Evolutionary conservation across 2,329 filamentous ascomycete genomes (phyloP).

Genomic region (Akanthomyces lecanii): DNA sequence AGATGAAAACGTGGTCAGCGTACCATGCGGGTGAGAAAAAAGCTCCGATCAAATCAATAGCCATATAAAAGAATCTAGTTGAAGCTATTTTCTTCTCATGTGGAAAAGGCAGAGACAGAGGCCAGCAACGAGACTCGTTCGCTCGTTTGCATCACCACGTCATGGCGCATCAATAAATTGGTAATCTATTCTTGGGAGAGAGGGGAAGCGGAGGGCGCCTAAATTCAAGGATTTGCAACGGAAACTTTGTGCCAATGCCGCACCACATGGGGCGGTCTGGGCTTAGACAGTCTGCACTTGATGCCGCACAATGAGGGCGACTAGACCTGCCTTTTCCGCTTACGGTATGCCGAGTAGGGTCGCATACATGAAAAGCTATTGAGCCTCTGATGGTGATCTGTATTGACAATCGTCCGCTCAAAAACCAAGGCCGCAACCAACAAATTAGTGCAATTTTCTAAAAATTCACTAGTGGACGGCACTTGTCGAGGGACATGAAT

Average conservation of each 20-base stretch:
- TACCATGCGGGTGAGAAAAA: background rate
- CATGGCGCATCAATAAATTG: background rate
- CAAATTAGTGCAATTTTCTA: too few species aligned
- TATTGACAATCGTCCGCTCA: background rate
- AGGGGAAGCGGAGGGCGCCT: too few species aligned
- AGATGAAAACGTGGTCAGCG: background rate
- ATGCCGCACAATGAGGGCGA: background rate
- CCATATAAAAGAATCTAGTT: background rate
- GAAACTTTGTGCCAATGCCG: background rate
- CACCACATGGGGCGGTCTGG: background rate
- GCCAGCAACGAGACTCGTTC: background rate
- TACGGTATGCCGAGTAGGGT: background rate
- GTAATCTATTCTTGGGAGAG: background rate
- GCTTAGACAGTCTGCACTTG: background rate
- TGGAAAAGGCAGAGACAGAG: background rate
- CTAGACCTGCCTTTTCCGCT: background rate
- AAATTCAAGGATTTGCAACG: background rate
- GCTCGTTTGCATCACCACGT: background rate
- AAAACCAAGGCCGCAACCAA: background rate
- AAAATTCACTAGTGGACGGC: too few species aligned
- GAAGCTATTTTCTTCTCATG: background rate
- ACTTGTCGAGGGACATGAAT: background rate
- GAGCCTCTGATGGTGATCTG: background rate
- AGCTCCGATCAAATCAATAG: background rate
- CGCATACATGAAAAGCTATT: background rate